Evolutionary conservation across 768 basidiomycete genomes (phyloP).

Genomic region (Tylopilus vinaceipallidus): DNA sequence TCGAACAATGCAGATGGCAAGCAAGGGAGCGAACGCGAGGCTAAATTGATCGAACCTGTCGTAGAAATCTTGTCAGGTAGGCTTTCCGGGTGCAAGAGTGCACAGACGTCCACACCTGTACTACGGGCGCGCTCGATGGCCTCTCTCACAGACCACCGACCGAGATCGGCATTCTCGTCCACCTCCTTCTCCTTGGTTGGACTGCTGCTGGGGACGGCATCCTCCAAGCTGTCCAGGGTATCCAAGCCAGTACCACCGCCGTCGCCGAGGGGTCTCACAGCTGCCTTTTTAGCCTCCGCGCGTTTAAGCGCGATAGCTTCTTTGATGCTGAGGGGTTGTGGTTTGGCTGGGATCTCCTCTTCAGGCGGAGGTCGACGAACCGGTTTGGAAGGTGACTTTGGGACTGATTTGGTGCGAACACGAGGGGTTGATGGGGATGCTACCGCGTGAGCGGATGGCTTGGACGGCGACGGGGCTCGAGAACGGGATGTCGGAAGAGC

Average conservation of each 20-base stretch:
- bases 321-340: conserved; percentile 50
- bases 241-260: conserved; percentile 30
- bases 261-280: conserved; percentile 21
- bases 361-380: conserved; percentile 23
- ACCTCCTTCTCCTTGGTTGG: conserved; percentile 39
- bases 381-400: conserved; percentile 34
- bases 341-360: conserved; percentile 29
- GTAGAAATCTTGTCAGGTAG: conserved; percentile 43
- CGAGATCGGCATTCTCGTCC: conserved; percentile 46
- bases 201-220: conserved; percentile 38
- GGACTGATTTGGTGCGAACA: conserved; percentile 37
- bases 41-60: conserved; percentile 72
- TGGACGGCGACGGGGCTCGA: conserved; percentile 31
- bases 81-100: conserved; percentile 36
- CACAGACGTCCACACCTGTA: conserved; percentile 55
- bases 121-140: conserved; percentile 75
- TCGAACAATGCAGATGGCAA: conserved; percentile 78
- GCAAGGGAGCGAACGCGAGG: conserved; percentile 69
- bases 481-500: conserved; percentile 30
- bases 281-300: conserved; percentile 71
- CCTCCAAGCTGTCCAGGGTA: conserved; percentile 45
- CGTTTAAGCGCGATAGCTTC: conserved; percentile 79
- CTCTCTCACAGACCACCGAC: conserved; percentile 67
- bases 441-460: conserved; percentile 27
- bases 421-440: conserved; percentile 30